phyloP scores from a whole-genome alignment of 148 eudicot species.

The Persicaria maculosa region DNA sequence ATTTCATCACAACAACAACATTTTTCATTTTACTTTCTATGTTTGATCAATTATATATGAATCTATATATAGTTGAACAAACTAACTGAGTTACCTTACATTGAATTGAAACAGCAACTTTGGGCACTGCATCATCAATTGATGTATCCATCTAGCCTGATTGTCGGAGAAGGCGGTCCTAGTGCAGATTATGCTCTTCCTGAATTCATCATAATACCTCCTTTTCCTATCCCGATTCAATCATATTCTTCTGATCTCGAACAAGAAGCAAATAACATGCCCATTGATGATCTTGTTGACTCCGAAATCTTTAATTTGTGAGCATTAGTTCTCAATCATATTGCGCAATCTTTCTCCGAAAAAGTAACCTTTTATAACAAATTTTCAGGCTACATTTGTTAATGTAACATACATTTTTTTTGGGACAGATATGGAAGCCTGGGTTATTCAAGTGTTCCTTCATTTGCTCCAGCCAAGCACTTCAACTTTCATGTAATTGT shows the following conservation, averaged over 20 bases:
- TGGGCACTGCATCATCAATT: too few species aligned
- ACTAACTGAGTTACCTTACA: too few species aligned
- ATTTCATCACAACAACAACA: too few species aligned
- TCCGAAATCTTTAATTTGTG: background rate
- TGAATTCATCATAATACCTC: background rate
- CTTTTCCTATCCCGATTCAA: background rate
- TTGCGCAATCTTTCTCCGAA: too few species aligned
- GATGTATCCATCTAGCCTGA: too few species aligned
- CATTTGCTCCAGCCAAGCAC: background rate
- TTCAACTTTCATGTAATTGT: background rate
- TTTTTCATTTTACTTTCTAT: too few species aligned
- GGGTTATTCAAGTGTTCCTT: background rate
- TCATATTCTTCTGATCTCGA: background rate
- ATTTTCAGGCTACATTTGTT: background rate
- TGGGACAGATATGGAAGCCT: background rate
- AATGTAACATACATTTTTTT: too few species aligned
- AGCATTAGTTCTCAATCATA: background rate
- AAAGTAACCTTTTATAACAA: background rate
- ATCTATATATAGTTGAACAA: too few species aligned
- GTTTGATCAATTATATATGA: too few species aligned
- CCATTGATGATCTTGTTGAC: background rate
- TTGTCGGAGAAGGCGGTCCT: too few species aligned
- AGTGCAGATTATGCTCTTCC: background rate
- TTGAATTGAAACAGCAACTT: too few species aligned
- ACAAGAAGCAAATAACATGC: background rate